Evolutionary conservation across 2,329 filamentous ascomycete genomes (phyloP), one percentile per base, ranked within the genome.

Genomic region (Ophiosphaerella korrae): DNA sequence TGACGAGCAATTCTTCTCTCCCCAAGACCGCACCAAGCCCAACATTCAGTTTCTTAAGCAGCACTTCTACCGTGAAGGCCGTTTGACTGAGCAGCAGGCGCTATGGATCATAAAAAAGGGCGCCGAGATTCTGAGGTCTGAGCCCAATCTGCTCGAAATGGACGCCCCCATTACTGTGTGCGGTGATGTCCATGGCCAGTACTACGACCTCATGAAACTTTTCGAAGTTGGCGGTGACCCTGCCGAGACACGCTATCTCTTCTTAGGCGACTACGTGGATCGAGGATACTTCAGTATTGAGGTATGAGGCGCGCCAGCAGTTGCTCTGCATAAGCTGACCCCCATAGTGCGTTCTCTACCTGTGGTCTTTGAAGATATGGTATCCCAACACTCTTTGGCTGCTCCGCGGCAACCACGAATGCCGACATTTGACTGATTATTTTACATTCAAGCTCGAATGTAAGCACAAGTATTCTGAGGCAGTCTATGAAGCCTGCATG

Each of bases 401-500:
- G 64, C 85, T 99, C 63, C 90, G 94, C 68, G 94, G 94, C 63
- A 99, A 99, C 77, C 94, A 99, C 79, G 94, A 99, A 78, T 99
- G 94, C 77, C 88, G 94, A 69, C 94, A 99, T 80, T 84, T 99
- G 83, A 99, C 94, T 50, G 94, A 99, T 74, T 99, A 99, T 82
- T 99, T 99, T 79, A 99, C 94, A 55, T 99, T 99, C 82, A 97
- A 99, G 82, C 87, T 99, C 51, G 94, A 99, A 77, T 99, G 94
- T 83, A 97, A 96, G 80, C 94, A 99, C 84, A 99, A 99, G 77
- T 99, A 99, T 78, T 96, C 91, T 31, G 94, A 97, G 78, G 84
- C 84, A 58, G 84, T 99, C 53, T 99, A 99, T 74, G 93, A 99
- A 70, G 93, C 94, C 50, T 97, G 94, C 79, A 96, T 97, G 86